phyloP scores from a whole-genome alignment of 805 yeast species.

The Ogataea wickerhamii region DNA sequence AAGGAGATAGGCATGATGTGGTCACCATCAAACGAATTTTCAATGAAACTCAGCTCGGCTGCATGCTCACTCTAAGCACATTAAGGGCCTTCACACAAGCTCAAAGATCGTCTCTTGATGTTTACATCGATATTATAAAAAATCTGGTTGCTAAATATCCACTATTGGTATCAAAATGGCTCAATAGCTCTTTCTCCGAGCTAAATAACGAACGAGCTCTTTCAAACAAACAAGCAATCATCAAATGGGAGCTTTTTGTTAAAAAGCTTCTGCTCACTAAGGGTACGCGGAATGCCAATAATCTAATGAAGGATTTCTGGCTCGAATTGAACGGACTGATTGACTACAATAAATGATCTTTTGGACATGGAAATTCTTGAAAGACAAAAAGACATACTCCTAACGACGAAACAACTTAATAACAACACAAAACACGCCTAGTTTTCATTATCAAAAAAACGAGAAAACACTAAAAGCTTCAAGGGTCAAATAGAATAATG shows the following conservation, averaged over 20 bases:
- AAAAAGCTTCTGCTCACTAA: conserved; percentile 59
- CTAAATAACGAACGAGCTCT: conserved; percentile 27
- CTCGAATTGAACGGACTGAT: conserved; percentile 53
- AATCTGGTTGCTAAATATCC: conserved; percentile 37
- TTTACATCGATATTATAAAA: conserved; percentile 48
- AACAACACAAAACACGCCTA: background rate
- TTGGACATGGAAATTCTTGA: too few species aligned
- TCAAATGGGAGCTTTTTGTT: conserved; percentile 41
- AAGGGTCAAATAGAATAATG: conserved; percentile 25
- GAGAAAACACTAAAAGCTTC: background rate
- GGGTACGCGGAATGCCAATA: conserved; percentile 59
- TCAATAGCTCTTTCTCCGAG: conserved; percentile 29
- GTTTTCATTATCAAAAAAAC: background rate
- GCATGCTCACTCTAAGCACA: conserved; percentile 32
- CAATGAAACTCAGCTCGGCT: conserved; percentile 30
- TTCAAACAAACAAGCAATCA: conserved; percentile 25
- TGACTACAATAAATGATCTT: conserved; percentile 31
- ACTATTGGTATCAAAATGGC: conserved; percentile 47
- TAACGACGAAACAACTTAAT: conserved; percentile 2
- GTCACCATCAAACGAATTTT: conserved; percentile 26
- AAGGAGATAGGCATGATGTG: conserved; percentile 41
- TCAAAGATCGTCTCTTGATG: conserved; percentile 57
- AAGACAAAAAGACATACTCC: conserved; percentile 5
- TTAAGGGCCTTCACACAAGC: conserved; percentile 46
- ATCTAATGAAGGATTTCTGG: conserved; percentile 62